A percentile compares a stretch with the other conserved stretches of the same genome.
Conservation (phyloP, 1,139 yeast species). For the Lodderomyces oxycetoniae region DNA sequence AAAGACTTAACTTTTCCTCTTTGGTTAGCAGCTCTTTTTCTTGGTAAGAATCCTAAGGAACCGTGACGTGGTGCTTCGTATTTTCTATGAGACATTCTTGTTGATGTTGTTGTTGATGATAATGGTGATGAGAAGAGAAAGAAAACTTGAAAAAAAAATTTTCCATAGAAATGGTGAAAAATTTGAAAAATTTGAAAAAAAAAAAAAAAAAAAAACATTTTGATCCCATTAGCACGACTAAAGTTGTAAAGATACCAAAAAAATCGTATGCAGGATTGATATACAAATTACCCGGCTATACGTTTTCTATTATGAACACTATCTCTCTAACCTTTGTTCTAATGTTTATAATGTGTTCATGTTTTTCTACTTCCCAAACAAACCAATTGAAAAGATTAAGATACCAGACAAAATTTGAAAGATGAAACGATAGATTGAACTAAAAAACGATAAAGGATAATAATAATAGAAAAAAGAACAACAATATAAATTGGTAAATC, state of each 20-base stretch:
- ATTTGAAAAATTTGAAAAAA: too few relatives aligned
- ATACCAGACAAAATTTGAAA: neutral
- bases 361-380: too few relatives aligned
- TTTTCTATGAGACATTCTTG: constrained; percentile 97
- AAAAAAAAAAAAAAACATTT: constrained; percentile 6
- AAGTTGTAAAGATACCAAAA: constrained; percentile 9
- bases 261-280: too few relatives aligned
- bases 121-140: constrained; percentile 15
- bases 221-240: constrained; percentile 7
- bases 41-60: constrained; percentile 98
- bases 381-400: too few relatives aligned
- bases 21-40: constrained; percentile 99
- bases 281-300: constrained; percentile 8
- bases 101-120: constrained; percentile 21
- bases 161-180: constrained; percentile 6
- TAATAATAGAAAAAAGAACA: constrained; percentile 1
- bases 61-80: constrained; percentile 99
- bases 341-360: too few relatives aligned
- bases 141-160: constrained; percentile 2
- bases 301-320: too few relatives aligned
- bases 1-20: constrained; percentile 99
- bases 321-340: too few relatives aligned
- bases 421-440: neutral
- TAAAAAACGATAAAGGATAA: constrained; percentile 3
- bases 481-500: neutral